Conservation (phyloP, 2,329 filamentous ascomycete genomes). For the Fusarium oligoseptatum region DNA sequence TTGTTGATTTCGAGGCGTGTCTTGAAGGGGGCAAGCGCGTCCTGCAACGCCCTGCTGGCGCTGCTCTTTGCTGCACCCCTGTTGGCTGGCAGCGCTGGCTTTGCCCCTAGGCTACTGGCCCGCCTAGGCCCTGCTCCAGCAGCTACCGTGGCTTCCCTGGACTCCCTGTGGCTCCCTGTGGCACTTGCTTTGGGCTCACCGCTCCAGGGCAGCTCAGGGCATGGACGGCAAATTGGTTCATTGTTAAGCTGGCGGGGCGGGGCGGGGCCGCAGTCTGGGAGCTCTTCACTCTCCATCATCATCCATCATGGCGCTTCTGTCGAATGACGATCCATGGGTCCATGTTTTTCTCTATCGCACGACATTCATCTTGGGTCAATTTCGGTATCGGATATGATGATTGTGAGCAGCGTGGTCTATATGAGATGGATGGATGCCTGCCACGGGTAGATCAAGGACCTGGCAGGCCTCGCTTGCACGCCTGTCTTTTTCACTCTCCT, state of each 20-base stretch:
- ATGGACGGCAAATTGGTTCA: constrained; percentile 9
- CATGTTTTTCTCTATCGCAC: constrained; percentile 43
- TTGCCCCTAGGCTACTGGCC: constrained; percentile 20
- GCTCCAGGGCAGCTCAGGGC: constrained; percentile 30
- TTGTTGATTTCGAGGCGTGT: constrained; percentile 56
- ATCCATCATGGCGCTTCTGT: constrained; percentile 20
- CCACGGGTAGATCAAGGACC: background rate
- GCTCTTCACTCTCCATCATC: background rate
- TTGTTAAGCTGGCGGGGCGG: constrained; percentile 7
- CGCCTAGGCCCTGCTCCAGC: constrained; percentile 1
- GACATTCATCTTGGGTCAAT: constrained; percentile 35
- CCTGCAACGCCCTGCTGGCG: constrained; percentile 42
- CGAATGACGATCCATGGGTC: constrained; percentile 42
- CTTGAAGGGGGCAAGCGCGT: constrained; percentile 55
- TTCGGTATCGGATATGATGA: background rate
- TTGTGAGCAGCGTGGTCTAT: background rate
- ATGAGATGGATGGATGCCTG: background rate
- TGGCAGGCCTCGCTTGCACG: background rate
- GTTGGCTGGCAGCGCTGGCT: constrained; percentile 28
- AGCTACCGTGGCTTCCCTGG: constrained; percentile 27
- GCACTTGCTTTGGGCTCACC: constrained; percentile 33
- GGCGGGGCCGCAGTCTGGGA: constrained; percentile 2
- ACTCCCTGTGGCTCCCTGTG: constrained; percentile 25
- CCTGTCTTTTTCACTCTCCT: constrained; percentile 13
- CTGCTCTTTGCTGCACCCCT: constrained; percentile 35